Percentiles rank a stretch among this genome's conserved stretches.
Conservation (phyloP, 345 rosid species). For the Gossypium arboreum region DNA sequence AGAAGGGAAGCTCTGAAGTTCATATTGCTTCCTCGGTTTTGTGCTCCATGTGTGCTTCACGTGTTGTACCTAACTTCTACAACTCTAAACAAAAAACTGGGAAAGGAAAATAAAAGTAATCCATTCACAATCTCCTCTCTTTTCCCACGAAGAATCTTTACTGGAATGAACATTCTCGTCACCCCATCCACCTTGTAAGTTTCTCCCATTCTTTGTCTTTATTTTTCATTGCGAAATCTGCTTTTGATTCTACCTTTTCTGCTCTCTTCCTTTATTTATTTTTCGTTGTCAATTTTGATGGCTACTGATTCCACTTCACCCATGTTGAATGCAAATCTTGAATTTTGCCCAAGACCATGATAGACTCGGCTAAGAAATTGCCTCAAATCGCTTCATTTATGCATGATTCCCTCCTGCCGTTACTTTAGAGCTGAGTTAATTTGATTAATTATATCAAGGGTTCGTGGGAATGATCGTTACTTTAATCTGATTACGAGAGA, state of each 20-base stretch:
- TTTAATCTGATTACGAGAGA: not conserved
- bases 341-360: not conserved
- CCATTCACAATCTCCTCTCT: not conserved
- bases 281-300: not conserved
- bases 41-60: not conserved
- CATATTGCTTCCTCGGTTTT: not conserved
- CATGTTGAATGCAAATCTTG: not conserved
- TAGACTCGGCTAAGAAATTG: not conserved
- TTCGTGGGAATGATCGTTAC: not conserved
- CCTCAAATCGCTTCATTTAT: not conserved
- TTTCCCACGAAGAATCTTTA: not conserved
- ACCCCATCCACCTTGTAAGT: conserved; percentile 1
- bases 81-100: not conserved
- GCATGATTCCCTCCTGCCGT: not conserved
- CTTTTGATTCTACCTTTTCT: not conserved
- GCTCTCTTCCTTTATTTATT: not conserved
- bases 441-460: not conserved
- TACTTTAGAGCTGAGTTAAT: not conserved
- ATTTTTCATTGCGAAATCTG: not conserved
- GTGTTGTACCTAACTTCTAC: not conserved
- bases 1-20: not conserved
- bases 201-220: not conserved
- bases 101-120: not conserved
- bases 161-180: conserved; percentile 7
- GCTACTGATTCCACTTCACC: not conserved